Conservation (phyloP, 306 rosid genomes). For the Fagus sylvatica region DNA sequence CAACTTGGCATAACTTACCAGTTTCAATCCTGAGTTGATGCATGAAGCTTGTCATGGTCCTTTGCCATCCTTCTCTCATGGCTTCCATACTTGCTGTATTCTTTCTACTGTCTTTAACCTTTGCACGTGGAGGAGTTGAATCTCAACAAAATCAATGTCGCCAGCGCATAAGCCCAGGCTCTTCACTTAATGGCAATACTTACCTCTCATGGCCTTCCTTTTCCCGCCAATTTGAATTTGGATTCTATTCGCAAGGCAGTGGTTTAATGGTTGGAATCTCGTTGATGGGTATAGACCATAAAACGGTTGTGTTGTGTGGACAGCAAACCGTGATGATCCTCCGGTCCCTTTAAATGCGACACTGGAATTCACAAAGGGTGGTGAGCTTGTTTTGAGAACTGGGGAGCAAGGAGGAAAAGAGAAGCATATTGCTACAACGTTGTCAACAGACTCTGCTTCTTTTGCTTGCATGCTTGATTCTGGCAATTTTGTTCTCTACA, state of each 20-base stretch:
- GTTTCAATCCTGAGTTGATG: too few relatives aligned
- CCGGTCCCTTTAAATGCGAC: not conserved
- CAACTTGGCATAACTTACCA: too few relatives aligned
- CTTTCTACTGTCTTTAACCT: not conserved
- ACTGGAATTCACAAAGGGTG: too few relatives aligned
- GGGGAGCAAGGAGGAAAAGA: not conserved
- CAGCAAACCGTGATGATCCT: not conserved
- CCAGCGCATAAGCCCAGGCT: not conserved
- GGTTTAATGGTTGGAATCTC: not conserved
- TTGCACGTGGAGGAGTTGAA: not conserved
- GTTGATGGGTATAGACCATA: not conserved
- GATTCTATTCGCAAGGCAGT: not conserved
- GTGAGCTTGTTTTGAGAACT: not conserved
- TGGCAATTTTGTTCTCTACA: too few relatives aligned
- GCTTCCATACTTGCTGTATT: not conserved
- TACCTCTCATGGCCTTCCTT: not conserved
- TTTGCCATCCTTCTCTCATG: not conserved
- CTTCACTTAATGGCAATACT: not conserved
- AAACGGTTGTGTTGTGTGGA: not conserved
- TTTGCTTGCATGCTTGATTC: too few relatives aligned
- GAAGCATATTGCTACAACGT: too few relatives aligned
- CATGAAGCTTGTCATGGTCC: too few relatives aligned
- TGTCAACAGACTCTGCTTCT: too few relatives aligned
- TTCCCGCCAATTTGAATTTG: not conserved
- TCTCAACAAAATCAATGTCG: not conserved